Evolutionary conservation across 331 rosid genomes (phyloP).

Genomic region (Acacia concinna): DNA sequence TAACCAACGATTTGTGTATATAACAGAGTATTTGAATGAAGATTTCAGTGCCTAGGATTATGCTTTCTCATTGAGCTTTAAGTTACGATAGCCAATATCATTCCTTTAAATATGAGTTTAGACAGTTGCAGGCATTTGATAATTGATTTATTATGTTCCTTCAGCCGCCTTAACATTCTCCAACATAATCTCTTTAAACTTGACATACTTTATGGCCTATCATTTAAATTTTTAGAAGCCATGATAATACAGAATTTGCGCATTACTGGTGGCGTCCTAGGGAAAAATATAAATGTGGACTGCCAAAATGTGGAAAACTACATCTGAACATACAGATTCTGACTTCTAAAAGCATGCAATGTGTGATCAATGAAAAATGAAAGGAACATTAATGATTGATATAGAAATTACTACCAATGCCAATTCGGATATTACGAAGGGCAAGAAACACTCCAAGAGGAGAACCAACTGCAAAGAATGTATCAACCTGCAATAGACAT

Average conservation of each 20-base stretch:
- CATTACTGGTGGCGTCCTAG: background rate
- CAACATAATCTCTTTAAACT: slow-evolving; percentile 1
- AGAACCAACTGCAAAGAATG: slow-evolving; percentile 98
- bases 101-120: background rate
- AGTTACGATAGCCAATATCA: background rate
- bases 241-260: background rate
- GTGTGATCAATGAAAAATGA: background rate
- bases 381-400: slow-evolving; percentile 8
- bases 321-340: background rate
- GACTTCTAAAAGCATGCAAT: background rate
- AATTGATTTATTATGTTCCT: background rate
- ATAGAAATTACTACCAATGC: slow-evolving; percentile 61
- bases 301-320: background rate
- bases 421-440: slow-evolving; percentile 87
- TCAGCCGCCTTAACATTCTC: background rate
- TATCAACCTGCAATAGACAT: slow-evolving; percentile 74
- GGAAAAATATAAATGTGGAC: background rate
- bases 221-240: background rate
- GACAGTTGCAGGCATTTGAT: background rate
- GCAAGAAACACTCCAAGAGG: slow-evolving; percentile 98
- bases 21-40: background rate
- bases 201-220: background rate
- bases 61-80: background rate
- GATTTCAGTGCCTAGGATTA: background rate
- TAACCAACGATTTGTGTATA: background rate